Evolutionary conservation across 768 basidiomycete genomes (phyloP).

Genomic region (Harrya chromipes): DNA sequence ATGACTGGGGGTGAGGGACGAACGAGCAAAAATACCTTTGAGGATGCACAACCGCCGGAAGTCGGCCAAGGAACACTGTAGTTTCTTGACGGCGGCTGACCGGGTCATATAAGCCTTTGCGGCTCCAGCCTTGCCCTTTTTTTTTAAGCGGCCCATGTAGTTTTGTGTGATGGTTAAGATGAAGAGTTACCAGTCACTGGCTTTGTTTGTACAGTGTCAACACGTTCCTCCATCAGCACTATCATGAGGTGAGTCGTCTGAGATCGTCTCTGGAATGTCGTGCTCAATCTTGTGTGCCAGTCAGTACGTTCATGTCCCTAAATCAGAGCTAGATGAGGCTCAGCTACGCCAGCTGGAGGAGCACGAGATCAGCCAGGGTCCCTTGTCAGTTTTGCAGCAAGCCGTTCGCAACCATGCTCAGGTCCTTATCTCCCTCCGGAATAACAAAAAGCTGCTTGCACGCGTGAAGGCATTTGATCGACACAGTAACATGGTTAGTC

Average conservation of each 20-base stretch:
- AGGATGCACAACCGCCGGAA: constrained; percentile 96
- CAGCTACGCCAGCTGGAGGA: constrained; percentile 96
- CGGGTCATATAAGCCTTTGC: constrained; percentile 91
- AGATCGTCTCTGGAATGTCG: neutral
- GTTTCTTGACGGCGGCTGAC: constrained; percentile 86
- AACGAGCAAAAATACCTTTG: constrained; percentile 62
- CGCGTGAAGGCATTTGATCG: constrained; percentile 98
- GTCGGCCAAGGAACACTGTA: constrained; percentile 95
- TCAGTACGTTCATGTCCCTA: constrained; percentile 95
- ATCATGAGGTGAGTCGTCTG: constrained; percentile 32
- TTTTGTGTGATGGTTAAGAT: neutral
- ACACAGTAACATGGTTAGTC: constrained; percentile 94
- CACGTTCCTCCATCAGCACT: constrained; percentile 18
- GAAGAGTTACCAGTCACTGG: constrained; percentile 7
- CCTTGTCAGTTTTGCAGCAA: constrained; percentile 92
- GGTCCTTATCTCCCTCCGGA: constrained; percentile 93
- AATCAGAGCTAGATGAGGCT: constrained; percentile 96
- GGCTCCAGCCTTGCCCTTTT: constrained; percentile 88
- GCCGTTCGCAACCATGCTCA: constrained; percentile 97
- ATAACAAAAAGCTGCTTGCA: constrained; percentile 96
- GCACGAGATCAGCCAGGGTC: constrained; percentile 98
- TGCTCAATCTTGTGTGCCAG: constrained; percentile 38
- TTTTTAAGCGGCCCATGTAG: constrained; percentile 70
- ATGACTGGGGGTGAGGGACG: constrained; percentile 4
- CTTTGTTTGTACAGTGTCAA: constrained; percentile 33